Conservation (phyloP, 179 eudicot species). For the Silene vulgaris region DNA sequence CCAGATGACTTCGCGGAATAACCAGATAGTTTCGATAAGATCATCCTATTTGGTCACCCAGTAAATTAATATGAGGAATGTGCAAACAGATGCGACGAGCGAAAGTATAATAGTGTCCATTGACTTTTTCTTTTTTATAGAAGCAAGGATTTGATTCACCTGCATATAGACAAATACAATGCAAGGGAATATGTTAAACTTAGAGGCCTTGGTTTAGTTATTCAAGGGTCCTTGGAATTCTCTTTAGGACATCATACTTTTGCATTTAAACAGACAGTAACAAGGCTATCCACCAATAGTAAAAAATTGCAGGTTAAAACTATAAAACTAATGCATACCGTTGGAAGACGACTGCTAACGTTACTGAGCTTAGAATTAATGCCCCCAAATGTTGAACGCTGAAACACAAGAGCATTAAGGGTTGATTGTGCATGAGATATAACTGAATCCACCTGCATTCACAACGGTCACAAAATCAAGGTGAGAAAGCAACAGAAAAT, state of each 20-base stretch:
- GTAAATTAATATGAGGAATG: constrained; percentile 83
- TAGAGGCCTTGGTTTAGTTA: not conserved
- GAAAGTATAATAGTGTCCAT: constrained; percentile 97
- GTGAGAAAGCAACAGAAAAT: not conserved
- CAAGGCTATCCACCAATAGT: not conserved
- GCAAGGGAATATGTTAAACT: constrained; percentile 9
- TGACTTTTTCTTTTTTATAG: constrained; percentile 97
- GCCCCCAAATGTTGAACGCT: constrained; percentile 93
- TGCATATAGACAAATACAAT: constrained; percentile 36
- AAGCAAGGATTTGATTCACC: constrained; percentile 77
- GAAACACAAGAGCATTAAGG: constrained; percentile 66
- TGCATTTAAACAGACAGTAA: not conserved
- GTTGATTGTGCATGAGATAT: constrained; percentile 97
- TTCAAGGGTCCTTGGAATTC: not conserved
- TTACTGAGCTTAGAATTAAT: constrained; percentile 87
- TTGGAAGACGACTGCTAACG: constrained; percentile 91
- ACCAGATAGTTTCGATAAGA: constrained; percentile 13
- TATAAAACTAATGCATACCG: constrained; percentile 43
- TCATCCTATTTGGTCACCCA: constrained; percentile 72
- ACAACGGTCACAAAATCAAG: constrained; percentile 1
- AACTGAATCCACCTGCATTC: constrained; percentile 82
- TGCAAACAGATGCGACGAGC: constrained; percentile 90
- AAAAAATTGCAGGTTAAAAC: constrained; percentile 10
- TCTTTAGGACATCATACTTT: not conserved
- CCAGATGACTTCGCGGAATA: constrained; percentile 10